These are phyloP conservation scores for Aquanectria penicillioides DNA, from an alignment of 2,329 filamentous ascomycete species.

Conservation along the genomic window DNA sequence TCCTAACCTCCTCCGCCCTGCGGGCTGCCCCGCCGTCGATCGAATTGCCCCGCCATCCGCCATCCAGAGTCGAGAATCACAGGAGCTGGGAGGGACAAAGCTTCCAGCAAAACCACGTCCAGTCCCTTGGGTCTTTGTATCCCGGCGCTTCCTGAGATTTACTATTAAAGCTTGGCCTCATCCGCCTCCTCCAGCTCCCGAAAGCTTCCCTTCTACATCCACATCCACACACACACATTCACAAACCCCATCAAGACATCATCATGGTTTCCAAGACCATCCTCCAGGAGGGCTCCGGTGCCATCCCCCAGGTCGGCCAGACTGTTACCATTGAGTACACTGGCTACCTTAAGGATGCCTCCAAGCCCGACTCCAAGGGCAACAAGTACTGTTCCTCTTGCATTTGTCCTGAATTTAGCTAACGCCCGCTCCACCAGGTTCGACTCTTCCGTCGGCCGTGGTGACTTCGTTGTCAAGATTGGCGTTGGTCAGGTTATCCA, in stretches of 20 bases:
- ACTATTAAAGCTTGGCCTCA: constrained; percentile 21
- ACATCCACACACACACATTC: constrained; percentile 28
- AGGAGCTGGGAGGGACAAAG: constrained; percentile 33
- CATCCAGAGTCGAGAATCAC: constrained; percentile 33
- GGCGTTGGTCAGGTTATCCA: constrained; percentile 87
- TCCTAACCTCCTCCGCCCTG: constrained; percentile 13
- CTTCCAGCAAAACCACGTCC: constrained; percentile 28
- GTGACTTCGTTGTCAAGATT: constrained; percentile 80
- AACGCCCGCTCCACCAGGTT: constrained; percentile 68
- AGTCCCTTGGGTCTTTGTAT: background rate
- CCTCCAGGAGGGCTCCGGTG: constrained; percentile 68
- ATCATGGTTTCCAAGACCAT: constrained; percentile 81
- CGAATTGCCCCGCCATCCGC: constrained; percentile 41
- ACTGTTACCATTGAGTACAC: constrained; percentile 90
- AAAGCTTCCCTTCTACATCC: constrained; percentile 11
- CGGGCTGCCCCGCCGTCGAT: constrained; percentile 42
- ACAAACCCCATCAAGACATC: constrained; percentile 31
- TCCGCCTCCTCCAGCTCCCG: constrained; percentile 12
- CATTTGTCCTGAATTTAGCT: background rate
- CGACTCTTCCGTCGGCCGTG: constrained; percentile 83
- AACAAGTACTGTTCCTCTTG: constrained; percentile 67
- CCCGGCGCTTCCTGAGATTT: constrained; percentile 23
- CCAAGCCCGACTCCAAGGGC: constrained; percentile 72
- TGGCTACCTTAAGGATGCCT: constrained; percentile 80
- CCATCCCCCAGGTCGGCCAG: constrained; percentile 73